Evolutionary conservation across 495 filamentous ascomycete species (phyloP).

Genomic region (Penicillium lagena): DNA sequence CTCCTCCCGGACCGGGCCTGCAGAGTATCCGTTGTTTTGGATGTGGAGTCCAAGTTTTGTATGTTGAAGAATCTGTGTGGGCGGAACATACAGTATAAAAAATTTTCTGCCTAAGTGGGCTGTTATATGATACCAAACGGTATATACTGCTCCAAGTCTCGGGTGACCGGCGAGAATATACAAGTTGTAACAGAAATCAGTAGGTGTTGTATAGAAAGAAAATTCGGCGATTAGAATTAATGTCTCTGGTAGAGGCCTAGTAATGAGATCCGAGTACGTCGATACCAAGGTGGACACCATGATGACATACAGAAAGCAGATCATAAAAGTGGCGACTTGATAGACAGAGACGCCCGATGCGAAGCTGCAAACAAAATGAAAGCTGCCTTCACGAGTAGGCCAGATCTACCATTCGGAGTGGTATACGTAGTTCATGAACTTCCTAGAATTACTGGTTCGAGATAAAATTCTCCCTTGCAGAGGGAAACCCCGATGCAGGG

Average conservation of each 20-base stretch:
- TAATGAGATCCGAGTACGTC: no score
- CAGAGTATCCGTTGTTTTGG: conserved; percentile 16
- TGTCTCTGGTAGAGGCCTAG: no score
- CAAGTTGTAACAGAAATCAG: no score
- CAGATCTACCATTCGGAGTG: no score
- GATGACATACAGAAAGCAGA: not conserved
- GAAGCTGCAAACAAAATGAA: no score
- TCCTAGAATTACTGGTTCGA: no score
- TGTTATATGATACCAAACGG: not conserved
- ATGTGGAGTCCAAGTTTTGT: conserved; percentile 14
- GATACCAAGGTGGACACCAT: no score
- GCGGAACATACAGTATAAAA: not conserved
- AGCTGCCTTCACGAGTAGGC: no score
- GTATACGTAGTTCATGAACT: no score
- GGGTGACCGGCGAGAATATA: not conserved
- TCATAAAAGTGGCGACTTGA: not conserved
- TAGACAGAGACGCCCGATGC: no score
- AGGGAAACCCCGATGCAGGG: not conserved
- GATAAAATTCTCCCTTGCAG: not conserved
- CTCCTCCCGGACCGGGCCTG: conserved; percentile 19
- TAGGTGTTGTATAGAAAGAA: no score
- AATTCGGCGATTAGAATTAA: no score
- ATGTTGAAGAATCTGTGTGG: conserved; percentile 1
- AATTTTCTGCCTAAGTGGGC: not conserved
- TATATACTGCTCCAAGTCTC: conserved; percentile 10